Evolutionary conservation across 2,329 filamentous ascomycete species (phyloP).

Genomic region (Kalmusia sp.): DNA sequence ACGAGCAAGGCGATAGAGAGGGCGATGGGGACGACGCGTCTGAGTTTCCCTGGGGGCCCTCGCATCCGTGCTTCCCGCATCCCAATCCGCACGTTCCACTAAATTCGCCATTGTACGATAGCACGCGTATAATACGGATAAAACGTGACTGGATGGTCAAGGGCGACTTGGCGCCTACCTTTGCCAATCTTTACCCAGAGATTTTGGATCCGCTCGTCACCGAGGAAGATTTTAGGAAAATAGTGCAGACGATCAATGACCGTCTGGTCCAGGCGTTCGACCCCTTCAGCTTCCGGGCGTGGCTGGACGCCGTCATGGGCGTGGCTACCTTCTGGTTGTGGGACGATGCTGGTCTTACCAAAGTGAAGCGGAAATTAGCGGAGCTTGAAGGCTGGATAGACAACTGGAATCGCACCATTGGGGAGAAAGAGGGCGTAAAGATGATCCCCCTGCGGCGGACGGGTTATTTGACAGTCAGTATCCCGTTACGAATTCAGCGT

Average conservation of each 20-base stretch:
- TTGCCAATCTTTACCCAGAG: conserved; percentile 94
- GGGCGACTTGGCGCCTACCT: conserved; percentile 90
- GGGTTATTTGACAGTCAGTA: conserved; percentile 81
- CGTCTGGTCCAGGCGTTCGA: conserved; percentile 80
- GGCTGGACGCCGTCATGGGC: conserved; percentile 80
- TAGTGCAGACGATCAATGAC: conserved; percentile 83
- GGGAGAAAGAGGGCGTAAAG: conserved; percentile 68
- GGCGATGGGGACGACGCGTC: conserved; percentile 39
- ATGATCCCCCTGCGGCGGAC: conserved; percentile 82
- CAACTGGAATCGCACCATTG: conserved; percentile 77
- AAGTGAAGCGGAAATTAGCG: conserved; percentile 73
- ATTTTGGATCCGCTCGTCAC: conserved; percentile 86
- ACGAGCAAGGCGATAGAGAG: conserved; percentile 65
- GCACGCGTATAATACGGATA: conserved; percentile 89
- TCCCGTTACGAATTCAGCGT: too few relatives aligned
- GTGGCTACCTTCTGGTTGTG: conserved; percentile 90
- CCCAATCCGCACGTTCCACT: conserved; percentile 88
- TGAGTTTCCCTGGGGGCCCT: conserved; percentile 87
- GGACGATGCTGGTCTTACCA: conserved; percentile 85
- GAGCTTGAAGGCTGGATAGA: conserved; percentile 82
- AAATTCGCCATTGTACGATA: conserved; percentile 74
- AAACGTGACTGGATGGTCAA: conserved; percentile 88
- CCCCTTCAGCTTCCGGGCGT: conserved; percentile 77
- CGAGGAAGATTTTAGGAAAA: conserved; percentile 83
- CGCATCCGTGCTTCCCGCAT: conserved; percentile 94